Evolutionary conservation across 352 stramenopile genomes (phyloP).

Genomic region (Pythium aristosporum): DNA sequence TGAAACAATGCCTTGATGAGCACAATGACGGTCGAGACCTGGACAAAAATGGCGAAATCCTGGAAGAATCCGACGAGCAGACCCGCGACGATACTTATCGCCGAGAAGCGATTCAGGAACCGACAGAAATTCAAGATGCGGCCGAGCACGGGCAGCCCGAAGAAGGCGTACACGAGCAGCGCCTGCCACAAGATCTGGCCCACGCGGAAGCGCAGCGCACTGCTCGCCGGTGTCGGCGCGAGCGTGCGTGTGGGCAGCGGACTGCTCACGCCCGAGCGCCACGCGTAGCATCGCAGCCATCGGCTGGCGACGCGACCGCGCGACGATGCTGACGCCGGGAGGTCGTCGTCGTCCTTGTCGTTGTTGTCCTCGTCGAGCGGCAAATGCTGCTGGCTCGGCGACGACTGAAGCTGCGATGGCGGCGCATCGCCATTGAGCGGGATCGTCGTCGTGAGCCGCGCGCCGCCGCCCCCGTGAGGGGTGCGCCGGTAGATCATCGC

Average conservation of each 20-base stretch:
- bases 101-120: conserved; percentile 55
- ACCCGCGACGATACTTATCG: conserved; percentile 42
- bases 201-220: conserved; percentile 34
- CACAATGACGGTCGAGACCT: conserved; percentile 62
- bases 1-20: conserved; percentile 67
- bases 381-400: neutral
- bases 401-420: neutral
- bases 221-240: neutral
- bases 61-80: conserved; percentile 49
- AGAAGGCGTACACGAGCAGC: conserved; percentile 64
- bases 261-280: conserved; percentile 1
- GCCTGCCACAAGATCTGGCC: conserved; percentile 67
- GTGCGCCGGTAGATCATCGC: conserved; percentile 68
- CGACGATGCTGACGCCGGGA: conserved; percentile 1
- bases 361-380: conserved; percentile 7
- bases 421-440: conserved; percentile 23
- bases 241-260: neutral
- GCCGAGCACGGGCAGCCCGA: conserved; percentile 57
- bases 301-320: conserved; percentile 3
- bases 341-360: conserved; percentile 19
- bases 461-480: conserved; percentile 33
- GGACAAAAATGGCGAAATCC: conserved; percentile 63
- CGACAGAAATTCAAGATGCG: conserved; percentile 62
- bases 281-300: conserved; percentile 11
- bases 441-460: conserved; percentile 31